phyloP scores from a whole-genome alignment of 768 basidiomycete genomes.

The Dentipellis sp. region DNA sequence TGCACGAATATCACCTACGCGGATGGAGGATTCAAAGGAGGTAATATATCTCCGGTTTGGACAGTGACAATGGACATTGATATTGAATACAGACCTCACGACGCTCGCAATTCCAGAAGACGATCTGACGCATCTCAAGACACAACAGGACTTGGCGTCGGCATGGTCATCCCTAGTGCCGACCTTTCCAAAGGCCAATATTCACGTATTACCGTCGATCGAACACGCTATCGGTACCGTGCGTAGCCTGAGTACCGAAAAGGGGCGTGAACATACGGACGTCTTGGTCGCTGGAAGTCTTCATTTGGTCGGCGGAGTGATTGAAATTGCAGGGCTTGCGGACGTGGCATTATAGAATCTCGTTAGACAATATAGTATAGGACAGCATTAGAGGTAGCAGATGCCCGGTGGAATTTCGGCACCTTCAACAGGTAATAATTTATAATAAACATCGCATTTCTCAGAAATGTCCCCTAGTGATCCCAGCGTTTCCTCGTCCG shows the following conservation, averaged over 20 bases:
- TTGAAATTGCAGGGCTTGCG: conserved; percentile 84
- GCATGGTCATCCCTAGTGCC: conserved; percentile 66
- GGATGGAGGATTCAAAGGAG: conserved; percentile 85
- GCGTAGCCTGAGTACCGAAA: conserved; percentile 25
- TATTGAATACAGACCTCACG: conserved; percentile 56
- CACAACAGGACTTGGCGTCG: conserved; percentile 65
- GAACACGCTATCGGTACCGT: conserved; percentile 78
- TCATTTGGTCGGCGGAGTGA: conserved; percentile 88
- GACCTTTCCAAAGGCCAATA: conserved; percentile 44
- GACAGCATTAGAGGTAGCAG: background rate
- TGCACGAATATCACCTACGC: conserved; percentile 95
- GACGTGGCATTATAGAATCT: conserved; percentile 44
- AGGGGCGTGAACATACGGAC: conserved; percentile 27
- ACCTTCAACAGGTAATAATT: conserved; percentile 29
- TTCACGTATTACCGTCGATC: conserved; percentile 81
- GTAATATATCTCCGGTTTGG: conserved; percentile 32
- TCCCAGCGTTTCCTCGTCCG: conserved; percentile 13
- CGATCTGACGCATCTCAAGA: conserved; percentile 57
- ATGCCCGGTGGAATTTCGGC: background rate
- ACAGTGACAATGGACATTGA: background rate
- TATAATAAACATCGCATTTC: too few relatives aligned
- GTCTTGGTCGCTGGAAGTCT: conserved; percentile 90
- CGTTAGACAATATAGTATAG: background rate
- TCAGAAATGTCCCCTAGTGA: too few relatives aligned
- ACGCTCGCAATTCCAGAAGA: conserved; percentile 52